phyloP scores from a whole-genome alignment of 2,329 filamentous ascomycete genomes.

The Microdochium bolleyi region DNA sequence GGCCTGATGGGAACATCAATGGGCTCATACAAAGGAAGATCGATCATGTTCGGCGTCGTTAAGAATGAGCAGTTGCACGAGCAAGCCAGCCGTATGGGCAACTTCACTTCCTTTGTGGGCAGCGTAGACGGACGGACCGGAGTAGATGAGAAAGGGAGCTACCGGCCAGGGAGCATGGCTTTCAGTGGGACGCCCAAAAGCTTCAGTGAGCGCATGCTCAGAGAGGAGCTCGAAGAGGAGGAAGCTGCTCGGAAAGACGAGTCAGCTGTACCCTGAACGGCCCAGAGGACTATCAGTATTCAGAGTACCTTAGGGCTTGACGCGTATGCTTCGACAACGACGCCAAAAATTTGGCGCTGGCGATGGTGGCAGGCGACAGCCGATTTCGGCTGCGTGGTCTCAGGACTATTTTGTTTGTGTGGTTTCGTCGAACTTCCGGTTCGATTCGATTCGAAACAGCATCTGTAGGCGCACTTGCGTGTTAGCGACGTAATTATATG shows the following conservation, averaged over 20 bases:
- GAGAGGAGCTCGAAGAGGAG: constrained; percentile 33
- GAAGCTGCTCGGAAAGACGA: background rate
- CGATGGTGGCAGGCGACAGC: no score
- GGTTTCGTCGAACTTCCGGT: no score
- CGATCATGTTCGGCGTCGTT: constrained; percentile 44
- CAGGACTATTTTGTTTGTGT: no score
- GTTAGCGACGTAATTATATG: no score
- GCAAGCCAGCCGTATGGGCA: constrained; percentile 37
- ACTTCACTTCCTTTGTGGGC: constrained; percentile 43
- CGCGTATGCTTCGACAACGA: no score
- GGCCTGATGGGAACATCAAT: constrained; percentile 22
- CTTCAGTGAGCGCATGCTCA: constrained; percentile 39
- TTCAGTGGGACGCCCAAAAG: constrained; percentile 37
- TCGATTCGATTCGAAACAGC: no score
- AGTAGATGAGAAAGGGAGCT: constrained; percentile 37
- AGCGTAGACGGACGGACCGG: constrained; percentile 43
- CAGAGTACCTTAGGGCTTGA: no score
- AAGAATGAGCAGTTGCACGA: constrained; percentile 39
- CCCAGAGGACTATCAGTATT: no score
- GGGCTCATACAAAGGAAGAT: constrained; percentile 46
- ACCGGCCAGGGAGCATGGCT: constrained; percentile 26
- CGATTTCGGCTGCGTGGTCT: no score
- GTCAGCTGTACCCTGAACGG: background rate
- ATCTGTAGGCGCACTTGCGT: no score
- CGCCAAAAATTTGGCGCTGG: no score